Base-by-base conservation (phyloP, 768 basidiomycete species). In the Leccinum variicolor region DNA sequence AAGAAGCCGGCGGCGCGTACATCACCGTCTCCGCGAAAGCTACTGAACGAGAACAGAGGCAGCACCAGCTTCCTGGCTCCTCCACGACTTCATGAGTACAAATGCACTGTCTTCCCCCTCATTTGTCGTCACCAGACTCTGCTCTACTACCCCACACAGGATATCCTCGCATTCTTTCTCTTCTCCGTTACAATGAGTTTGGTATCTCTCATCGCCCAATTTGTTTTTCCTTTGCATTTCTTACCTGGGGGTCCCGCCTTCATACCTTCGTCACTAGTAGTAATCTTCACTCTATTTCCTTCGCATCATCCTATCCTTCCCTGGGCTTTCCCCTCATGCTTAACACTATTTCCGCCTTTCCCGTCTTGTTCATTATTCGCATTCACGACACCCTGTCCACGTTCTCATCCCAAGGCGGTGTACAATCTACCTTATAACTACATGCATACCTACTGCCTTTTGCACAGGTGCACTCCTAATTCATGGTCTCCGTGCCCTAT, bases 21-120 rank as follows among this genome's bases (percentile, higher is more conserved):
- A 85, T 93, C 65, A 94, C 92, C 15, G 78, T 94, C 53, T 93
- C 92, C 43, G 87, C 89, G 63, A 84, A 84, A 66, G 92, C 84
- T 28, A 85, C 84, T 67, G 88, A 92, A 72, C 83, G 85, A 63
- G 82, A 80, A 68, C 64, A 63, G 59, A 65, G 69, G 64, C 64
- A 69, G 55, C 60, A 59, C 34, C 69, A 67, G 21, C 59, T 61
- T 54, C 59, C 63, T 56, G 55, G 61, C 56, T 51, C 73, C 59
- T 63, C 71, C 64, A 63, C 34, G 55, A 62, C 59, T 54, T 64
- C 71, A 71, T 73, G 68, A 73, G 45, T 55, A 59, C 46, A 47
- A 56, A 58, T 41, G n/a, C 63, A 64, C 62, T 34, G 41, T 58
- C 58, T n/a, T 58, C 55, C 49, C 19, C 39, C 23, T 52, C 52